A percentile compares a stretch with the other conserved stretches of the same genome.
phyloP scores from a whole-genome alignment of 2,329 filamentous ascomycete genomes.

The Aspergillus brasiliensis region DNA sequence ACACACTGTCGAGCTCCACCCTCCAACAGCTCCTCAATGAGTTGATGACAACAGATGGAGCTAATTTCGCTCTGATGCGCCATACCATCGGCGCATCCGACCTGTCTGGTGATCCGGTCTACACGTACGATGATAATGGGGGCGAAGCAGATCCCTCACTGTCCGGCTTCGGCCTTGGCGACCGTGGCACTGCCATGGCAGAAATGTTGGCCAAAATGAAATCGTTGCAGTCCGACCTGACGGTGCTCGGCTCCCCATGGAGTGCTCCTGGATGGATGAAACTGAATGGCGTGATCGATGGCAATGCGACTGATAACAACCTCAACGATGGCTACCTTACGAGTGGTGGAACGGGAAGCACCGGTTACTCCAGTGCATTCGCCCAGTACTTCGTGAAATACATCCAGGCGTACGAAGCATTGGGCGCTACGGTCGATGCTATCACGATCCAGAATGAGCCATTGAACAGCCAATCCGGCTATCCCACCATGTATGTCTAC shows the following conservation, averaged over 20 bases:
- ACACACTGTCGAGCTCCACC: constrained; percentile 29
- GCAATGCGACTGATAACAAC: constrained; percentile 34
- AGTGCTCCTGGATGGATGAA: constrained; percentile 46
- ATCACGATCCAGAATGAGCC: constrained; percentile 45
- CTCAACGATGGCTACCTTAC: constrained; percentile 32
- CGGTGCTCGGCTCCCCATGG: constrained; percentile 42
- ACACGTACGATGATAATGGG: constrained; percentile 44
- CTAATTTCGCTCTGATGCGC: constrained; percentile 42
- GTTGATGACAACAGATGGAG: constrained; percentile 37
- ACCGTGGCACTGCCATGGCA: constrained; percentile 41
- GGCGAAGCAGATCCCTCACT: constrained; percentile 35
- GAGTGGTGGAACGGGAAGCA: constrained; percentile 29
- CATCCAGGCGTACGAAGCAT: constrained; percentile 36
- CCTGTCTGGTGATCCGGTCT: constrained; percentile 35
- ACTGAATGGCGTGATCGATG: constrained; percentile 36
- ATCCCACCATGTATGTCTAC: constrained; percentile 43
- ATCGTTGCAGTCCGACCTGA: constrained; percentile 35
- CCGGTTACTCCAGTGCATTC: constrained; percentile 34
- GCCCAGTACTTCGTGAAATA: constrained; percentile 43
- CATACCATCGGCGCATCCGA: constrained; percentile 45
- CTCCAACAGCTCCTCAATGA: constrained; percentile 36
- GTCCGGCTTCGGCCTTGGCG: constrained; percentile 34
- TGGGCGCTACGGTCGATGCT: constrained; percentile 38
- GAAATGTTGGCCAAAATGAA: constrained; percentile 41
- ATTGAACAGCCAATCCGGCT: constrained; percentile 40